Evolutionary conservation across 2,329 filamentous ascomycete genomes (phyloP).

Genomic region (Aspergillus neotritici): DNA sequence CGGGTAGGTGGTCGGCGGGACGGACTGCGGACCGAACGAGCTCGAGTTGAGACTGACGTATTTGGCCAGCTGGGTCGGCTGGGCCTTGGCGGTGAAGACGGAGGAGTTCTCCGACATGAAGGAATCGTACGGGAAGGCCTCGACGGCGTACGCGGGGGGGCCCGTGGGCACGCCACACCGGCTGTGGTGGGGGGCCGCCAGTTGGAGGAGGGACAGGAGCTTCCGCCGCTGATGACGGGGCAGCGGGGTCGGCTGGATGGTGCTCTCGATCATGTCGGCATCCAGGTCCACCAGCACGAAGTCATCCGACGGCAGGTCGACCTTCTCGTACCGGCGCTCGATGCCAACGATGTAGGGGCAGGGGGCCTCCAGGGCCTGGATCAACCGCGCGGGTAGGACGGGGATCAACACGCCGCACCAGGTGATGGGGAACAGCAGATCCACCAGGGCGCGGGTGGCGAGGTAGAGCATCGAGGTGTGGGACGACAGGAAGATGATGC

Average conservation of each 20-base stretch:
- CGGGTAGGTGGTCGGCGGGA: slow-evolving; percentile 47
- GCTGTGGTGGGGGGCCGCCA: slow-evolving; percentile 83
- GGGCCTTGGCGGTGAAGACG: slow-evolving; percentile 68
- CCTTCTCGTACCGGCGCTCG: slow-evolving; percentile 69
- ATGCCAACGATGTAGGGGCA: slow-evolving; percentile 97
- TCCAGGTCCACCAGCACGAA: slow-evolving; percentile 94
- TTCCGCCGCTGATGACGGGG: slow-evolving; percentile 88
- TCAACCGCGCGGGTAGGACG: slow-evolving; percentile 75
- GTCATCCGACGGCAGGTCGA: slow-evolving; percentile 77
- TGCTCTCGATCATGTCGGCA: slow-evolving; percentile 82
- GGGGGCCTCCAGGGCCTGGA: slow-evolving; percentile 87
- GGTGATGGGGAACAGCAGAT: slow-evolving; percentile 80
- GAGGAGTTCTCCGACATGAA: slow-evolving; percentile 82
- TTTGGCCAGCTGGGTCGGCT: slow-evolving; percentile 69
- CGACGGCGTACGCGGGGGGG: slow-evolving; percentile 85
- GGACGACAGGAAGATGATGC: slow-evolving; percentile 92
- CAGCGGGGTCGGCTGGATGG: slow-evolving; percentile 67
- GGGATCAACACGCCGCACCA: slow-evolving; percentile 96
- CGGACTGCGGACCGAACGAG: slow-evolving; percentile 66
- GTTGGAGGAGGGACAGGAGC: slow-evolving; percentile 76
- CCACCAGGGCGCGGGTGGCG: slow-evolving; percentile 79
- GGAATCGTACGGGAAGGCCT: slow-evolving; percentile 84
- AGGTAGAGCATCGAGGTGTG: slow-evolving; percentile 95
- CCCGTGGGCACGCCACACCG: slow-evolving; percentile 82
- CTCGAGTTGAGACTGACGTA: slow-evolving; percentile 87